A percentile compares a stretch with the other conserved stretches of the same genome.
Evolutionary conservation across 2,329 filamentous ascomycete genomes (phyloP).

Genomic region (Ambrosiella xylebori): DNA sequence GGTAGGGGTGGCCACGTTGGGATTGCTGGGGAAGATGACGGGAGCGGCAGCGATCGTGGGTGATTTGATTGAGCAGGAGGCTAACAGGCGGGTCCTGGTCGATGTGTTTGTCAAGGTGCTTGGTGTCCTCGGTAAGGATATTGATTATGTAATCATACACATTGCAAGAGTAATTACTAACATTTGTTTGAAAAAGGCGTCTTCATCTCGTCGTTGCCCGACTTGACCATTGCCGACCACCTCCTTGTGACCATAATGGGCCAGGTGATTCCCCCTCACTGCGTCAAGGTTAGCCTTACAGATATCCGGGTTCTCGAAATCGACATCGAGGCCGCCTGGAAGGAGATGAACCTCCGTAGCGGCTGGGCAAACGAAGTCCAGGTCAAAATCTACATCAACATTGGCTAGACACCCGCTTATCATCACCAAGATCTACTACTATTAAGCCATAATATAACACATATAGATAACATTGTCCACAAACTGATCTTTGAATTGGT

Average conservation of each 20-base stretch:
- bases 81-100: conserved; percentile 40
- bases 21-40: conserved; percentile 76
- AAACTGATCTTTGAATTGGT: background rate
- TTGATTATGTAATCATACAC: background rate
- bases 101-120: conserved; percentile 62
- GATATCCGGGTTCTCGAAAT: conserved; percentile 51
- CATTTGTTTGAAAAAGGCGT: conserved; percentile 34
- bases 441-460: background rate
- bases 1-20: conserved; percentile 50
- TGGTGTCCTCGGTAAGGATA: conserved; percentile 47
- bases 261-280: conserved; percentile 47
- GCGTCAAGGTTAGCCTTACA: conserved; percentile 40
- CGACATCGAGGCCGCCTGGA: conserved; percentile 63
- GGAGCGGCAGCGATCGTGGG: conserved; percentile 60
- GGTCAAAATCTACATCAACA: conserved; percentile 42
- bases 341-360: conserved; percentile 47
- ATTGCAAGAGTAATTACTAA: background rate
- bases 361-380: conserved; percentile 70
- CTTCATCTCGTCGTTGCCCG: conserved; percentile 54
- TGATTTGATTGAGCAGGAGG: conserved; percentile 36
- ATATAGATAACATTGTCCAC: background rate
- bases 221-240: conserved; percentile 41
- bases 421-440: background rate
- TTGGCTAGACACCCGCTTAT: conserved; percentile 15
- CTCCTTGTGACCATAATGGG: conserved; percentile 64